Evolutionary conservation across 2,329 filamentous ascomycete genomes (phyloP), one percentile per base, ranked within the genome.

Genomic region (Ascochyta clinopodiicola): DNA sequence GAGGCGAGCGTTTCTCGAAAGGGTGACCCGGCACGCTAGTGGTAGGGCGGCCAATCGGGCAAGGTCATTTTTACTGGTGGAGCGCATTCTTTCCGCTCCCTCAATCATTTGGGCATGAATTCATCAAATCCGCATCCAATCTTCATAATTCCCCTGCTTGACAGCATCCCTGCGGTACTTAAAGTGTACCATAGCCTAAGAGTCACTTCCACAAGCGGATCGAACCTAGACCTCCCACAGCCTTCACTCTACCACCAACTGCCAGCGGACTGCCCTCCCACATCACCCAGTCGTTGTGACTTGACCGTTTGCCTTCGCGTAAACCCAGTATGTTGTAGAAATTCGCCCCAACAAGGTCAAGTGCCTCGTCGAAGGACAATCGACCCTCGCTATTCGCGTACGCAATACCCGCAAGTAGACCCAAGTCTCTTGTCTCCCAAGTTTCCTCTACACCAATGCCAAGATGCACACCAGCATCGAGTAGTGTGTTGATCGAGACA

Each of bases 201-300:
- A 10, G 19, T 37, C 51, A 62, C 19, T 19, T 36, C 63, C 62
- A 66, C 5, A 64, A 38, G 10, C 21, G 32, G 9, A 44, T 49
- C 22, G 46, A 46, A 19, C 44, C 50, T 15, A 35, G 35, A 19
- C 50, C 48, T 2, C 61, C 57, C 10, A 67, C 37, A 3, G 48
- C 66, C 13, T 59, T 80, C 39, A 88, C 79, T 43, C 82, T 74
- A 6, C 80, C 80, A 4, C 81, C 83, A 66, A 88, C 83, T 62
- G 86, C 80, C 57, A 90, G 66, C 19, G 87, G 87, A 61, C 78
- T 86, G 0, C 86, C 86, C 67, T 89, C 86, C 47, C 80, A 86
- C 6, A 89, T 78, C 3, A 88, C 79, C 74, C 88, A 89, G 59
- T 88, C 77, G 62, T 32, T 59, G 57, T 47, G 66, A 60, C 29